Evolutionary conservation across 495 filamentous ascomycete genomes (phyloP).

Genomic region (Aspergillus ostianus): DNA sequence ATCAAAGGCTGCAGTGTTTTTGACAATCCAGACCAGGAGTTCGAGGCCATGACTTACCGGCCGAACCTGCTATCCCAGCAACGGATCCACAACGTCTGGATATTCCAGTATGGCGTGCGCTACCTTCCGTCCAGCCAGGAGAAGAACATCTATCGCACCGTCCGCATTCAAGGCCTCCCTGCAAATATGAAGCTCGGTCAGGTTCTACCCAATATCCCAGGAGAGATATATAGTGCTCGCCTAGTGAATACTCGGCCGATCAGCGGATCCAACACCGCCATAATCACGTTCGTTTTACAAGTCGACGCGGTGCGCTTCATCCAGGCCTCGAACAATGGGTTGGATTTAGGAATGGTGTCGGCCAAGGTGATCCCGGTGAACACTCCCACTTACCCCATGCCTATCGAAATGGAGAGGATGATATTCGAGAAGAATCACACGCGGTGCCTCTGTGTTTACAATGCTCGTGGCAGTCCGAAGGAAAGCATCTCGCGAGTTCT

Average conservation of each 20-base stretch:
- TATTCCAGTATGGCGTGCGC: constrained; percentile 36
- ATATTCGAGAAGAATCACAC: constrained; percentile 28
- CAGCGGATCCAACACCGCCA: constrained; percentile 29
- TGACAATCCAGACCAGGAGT: constrained; percentile 20
- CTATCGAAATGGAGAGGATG: constrained; percentile 16
- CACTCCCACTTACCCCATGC: constrained; percentile 36
- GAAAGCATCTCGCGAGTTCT: constrained; percentile 16
- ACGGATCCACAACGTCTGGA: constrained; percentile 18
- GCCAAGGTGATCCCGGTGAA: constrained; percentile 25
- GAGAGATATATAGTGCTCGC: constrained; percentile 30
- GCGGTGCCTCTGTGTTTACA: constrained; percentile 24
- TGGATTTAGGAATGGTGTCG: constrained; percentile 14
- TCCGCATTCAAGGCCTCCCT: constrained; percentile 32
- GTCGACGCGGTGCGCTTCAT: constrained; percentile 24
- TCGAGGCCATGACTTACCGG: constrained; percentile 7
- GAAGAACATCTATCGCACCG: constrained; percentile 27
- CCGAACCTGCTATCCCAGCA: constrained; percentile 11
- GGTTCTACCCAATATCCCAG: constrained; percentile 24
- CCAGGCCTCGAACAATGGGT: constrained; percentile 9
- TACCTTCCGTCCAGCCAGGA: constrained; percentile 25
- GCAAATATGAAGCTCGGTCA: constrained; percentile 17
- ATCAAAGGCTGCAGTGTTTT: constrained; percentile 26
- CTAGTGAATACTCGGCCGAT: constrained; percentile 28
- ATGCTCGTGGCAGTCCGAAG: constrained; percentile 3
- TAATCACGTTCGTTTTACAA: constrained; percentile 31